phyloP scores from a whole-genome alignment of 179 eudicot genomes.

The Beta macrorhiza region DNA sequence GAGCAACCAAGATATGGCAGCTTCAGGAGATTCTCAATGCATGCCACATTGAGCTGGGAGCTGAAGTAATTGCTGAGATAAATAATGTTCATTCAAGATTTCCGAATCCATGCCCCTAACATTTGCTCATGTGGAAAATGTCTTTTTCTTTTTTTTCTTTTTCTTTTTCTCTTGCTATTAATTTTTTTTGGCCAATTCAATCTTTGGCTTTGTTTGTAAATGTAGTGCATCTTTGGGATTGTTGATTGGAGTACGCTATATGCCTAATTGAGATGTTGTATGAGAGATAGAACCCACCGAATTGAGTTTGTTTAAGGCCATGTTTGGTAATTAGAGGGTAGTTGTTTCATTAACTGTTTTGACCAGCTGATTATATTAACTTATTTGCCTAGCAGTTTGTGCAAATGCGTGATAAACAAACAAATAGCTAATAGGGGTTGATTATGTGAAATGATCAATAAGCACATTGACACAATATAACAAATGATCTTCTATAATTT shows the following conservation, averaged over 20 bases:
- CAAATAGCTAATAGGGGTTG: too few species aligned
- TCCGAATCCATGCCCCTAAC: slow-evolving; percentile 80
- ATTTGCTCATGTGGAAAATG: neutral
- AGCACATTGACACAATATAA: too few species aligned
- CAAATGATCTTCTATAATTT: too few species aligned
- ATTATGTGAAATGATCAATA: too few species aligned
- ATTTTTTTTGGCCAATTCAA: neutral
- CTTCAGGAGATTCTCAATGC: slow-evolving; percentile 70
- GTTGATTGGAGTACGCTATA: neutral
- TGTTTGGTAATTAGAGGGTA: too few species aligned
- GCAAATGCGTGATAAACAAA: too few species aligned
- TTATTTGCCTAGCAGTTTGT: too few species aligned
- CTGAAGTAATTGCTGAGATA: slow-evolving; percentile 60
- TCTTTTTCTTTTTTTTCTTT: neutral
- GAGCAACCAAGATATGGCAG: slow-evolving; percentile 88
- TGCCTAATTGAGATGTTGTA: too few species aligned
- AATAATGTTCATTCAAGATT: slow-evolving; percentile 61
- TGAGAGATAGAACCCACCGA: too few species aligned
- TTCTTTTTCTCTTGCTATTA: neutral
- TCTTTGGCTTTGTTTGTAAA: neutral
- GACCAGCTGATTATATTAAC: too few species aligned
- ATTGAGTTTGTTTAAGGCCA: too few species aligned
- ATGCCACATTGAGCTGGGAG: slow-evolving; percentile 49
- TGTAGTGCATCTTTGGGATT: neutral
- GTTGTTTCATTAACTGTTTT: too few species aligned